Evolutionary conservation across 345 rosid genomes (phyloP), one percentile per base, ranked within the genome.

Genomic region (Citrus cavaleriei): DNA sequence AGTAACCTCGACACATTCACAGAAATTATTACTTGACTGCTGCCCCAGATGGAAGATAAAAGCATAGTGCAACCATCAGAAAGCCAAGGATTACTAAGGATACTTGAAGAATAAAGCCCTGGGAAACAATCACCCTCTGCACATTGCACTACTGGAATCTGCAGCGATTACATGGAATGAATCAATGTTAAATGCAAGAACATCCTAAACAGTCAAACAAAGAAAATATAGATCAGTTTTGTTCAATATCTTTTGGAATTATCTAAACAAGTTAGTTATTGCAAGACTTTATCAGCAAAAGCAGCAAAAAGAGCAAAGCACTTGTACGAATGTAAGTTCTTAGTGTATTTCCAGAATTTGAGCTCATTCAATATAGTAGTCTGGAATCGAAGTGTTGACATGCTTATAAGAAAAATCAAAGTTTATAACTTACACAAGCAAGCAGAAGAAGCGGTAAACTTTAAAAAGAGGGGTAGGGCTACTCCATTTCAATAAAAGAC

Each of bases 31-130:
- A 83, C 95, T 90, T 90, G 89, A 81, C 77, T 55, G 87, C 98
- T 93, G 63, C 84, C 72, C 97, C 97, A 96, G 62, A 79, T 51
- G 71, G 99, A 90, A 86, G 95, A 83, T 75, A 96, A 76, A 79
- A 94, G 81, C 87, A 96, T 81, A 40, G 90, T 93, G 81, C 86
- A 79, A 80, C 97, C 93, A 89, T 96, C 97, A 77, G 98, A 91
- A 78, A 96, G 94, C 98, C 99, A 96, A 3, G 97, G 95, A 72
- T 88, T 86, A 58, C 72, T 72, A 63, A 88, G 93, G 69, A 91
- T 72, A 73, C 78, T 42, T 2, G 87, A 84, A 72, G 49, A 76
- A 83, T 94, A 96, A 66, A 96, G 95, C 79, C 99, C 99, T 5
- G 98, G 97, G 83, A 96, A 96, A 72, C 90, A 85, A 71, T 90